These are phyloP conservation scores for Erigeron philadelphicus DNA, from an alignment of 140 eudicot genomes.

Conservation along the genomic window DNA sequence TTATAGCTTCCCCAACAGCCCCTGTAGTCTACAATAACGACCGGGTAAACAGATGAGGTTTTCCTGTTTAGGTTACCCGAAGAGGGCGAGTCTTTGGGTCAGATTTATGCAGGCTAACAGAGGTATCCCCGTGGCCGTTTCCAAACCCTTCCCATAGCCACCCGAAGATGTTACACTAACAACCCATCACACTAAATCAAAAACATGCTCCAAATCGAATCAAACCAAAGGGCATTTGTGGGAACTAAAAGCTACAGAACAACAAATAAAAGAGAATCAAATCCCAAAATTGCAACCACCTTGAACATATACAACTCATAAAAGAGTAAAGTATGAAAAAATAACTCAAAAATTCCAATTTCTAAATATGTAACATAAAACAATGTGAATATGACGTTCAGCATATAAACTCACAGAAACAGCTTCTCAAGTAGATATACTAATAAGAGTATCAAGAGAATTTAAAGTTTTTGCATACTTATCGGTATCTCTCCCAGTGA, in stretches of 20 bases:
- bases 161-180: not conserved
- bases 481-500: constrained; percentile 93
- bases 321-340: not conserved
- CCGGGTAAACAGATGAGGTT: too few relatives aligned
- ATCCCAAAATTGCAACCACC: not conserved
- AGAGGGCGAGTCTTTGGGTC: too few relatives aligned
- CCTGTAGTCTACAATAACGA: too few relatives aligned
- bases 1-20: too few relatives aligned
- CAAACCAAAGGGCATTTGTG: not conserved
- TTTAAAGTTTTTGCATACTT: constrained; percentile 67
- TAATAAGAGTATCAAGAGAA: constrained; percentile 34
- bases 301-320: not conserved
- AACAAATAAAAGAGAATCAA: not conserved
- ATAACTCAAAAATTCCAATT: not conserved
- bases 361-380: not conserved
- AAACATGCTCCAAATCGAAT: not conserved
- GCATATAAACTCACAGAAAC: constrained; percentile 16
- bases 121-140: too few relatives aligned
- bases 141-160: too few relatives aligned
- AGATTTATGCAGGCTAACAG: too few relatives aligned
- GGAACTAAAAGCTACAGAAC: not conserved
- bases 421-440: constrained; percentile 13
- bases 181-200: constrained; percentile 6
- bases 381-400: constrained; percentile 6
- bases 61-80: too few relatives aligned